Evolutionary conservation across 2,329 filamentous ascomycete species (phyloP).

Genomic region (Leptographium galeiforme): DNA sequence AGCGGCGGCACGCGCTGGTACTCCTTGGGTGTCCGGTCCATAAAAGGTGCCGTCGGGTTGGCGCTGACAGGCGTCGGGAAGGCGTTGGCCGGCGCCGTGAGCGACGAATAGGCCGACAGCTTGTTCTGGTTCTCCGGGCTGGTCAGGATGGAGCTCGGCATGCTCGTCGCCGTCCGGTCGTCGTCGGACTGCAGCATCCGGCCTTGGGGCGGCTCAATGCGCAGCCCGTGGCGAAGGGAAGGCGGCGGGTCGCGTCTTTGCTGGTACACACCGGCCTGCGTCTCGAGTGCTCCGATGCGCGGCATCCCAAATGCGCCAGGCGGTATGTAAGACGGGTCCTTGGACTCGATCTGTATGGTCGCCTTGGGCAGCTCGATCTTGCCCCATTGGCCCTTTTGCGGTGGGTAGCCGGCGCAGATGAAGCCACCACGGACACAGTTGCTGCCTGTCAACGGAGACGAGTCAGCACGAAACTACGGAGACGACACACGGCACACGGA

Average conservation of each 20-base stretch:
- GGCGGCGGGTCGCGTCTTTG: constrained; percentile 43
- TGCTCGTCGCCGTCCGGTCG: constrained; percentile 45
- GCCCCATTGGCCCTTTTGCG: constrained; percentile 62
- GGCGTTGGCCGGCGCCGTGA: constrained; percentile 30
- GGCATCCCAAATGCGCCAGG: constrained; percentile 48
- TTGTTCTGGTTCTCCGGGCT: constrained; percentile 41
- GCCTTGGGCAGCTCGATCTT: constrained; percentile 60
- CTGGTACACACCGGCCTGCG: constrained; percentile 14
- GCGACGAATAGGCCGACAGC: constrained; percentile 31
- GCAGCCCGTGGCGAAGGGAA: constrained; percentile 47
- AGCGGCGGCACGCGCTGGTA: constrained; percentile 47
- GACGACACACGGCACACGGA: no score
- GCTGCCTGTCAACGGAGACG: constrained; percentile 40
- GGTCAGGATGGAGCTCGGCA: constrained; percentile 41
- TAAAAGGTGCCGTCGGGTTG: constrained; percentile 24
- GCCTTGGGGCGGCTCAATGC: constrained; percentile 50
- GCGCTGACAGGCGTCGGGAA: constrained; percentile 53
- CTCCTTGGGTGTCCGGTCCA: constrained; percentile 37
- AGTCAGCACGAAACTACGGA: constrained; percentile 1
- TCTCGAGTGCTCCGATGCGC: constrained; percentile 10
- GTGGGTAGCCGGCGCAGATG: constrained; percentile 80
- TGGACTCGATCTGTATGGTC: constrained; percentile 66
- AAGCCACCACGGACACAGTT: constrained; percentile 89
- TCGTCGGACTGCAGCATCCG: constrained; percentile 42
- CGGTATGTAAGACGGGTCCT: constrained; percentile 53